Evolutionary conservation across 345 rosid species (phyloP).

Genomic region (Moricandia moricandioides): DNA sequence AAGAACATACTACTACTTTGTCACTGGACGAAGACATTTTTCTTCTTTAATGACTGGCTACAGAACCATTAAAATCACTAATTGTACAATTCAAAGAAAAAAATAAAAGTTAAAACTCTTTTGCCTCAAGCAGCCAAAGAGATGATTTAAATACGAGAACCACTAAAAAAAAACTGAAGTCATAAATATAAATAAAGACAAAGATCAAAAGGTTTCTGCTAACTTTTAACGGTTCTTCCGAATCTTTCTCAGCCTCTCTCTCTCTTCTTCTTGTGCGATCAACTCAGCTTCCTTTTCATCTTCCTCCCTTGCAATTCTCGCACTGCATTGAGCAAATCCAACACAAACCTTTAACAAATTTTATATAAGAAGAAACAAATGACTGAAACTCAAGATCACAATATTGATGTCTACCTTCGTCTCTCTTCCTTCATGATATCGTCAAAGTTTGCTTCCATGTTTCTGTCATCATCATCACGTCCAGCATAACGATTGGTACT

Average conservation of each 20-base stretch:
- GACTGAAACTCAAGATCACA: not conserved
- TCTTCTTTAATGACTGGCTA: too few species aligned
- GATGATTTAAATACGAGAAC: conserved; percentile 7
- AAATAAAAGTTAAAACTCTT: not conserved
- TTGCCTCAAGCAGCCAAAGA: conserved; percentile 19
- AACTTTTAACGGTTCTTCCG: conserved; percentile 45
- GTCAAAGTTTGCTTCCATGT: conserved; percentile 86
- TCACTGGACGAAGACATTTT: too few species aligned
- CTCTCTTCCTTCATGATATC: conserved; percentile 76
- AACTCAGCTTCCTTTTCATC: conserved; percentile 74
- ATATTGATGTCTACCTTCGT: conserved; percentile 51
- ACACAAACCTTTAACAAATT: not conserved
- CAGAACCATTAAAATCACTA: not conserved
- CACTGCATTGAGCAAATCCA: conserved; percentile 44
- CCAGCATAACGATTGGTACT: conserved; percentile 24
- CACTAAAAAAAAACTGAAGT: not conserved
- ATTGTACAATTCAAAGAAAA: conserved; percentile 17
- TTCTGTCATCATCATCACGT: conserved; percentile 53
- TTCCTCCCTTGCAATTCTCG: conserved; percentile 59
- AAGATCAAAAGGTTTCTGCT: not conserved
- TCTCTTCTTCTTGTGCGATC: conserved; percentile 69
- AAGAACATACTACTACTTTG: too few species aligned
- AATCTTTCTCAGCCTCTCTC: conserved; percentile 31
- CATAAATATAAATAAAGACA: conserved; percentile 4
- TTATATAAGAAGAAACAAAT: not conserved